Evolutionary conservation across 1,284 basidiomycete genomes (phyloP).

Genomic region (Testicularia cyperi): DNA sequence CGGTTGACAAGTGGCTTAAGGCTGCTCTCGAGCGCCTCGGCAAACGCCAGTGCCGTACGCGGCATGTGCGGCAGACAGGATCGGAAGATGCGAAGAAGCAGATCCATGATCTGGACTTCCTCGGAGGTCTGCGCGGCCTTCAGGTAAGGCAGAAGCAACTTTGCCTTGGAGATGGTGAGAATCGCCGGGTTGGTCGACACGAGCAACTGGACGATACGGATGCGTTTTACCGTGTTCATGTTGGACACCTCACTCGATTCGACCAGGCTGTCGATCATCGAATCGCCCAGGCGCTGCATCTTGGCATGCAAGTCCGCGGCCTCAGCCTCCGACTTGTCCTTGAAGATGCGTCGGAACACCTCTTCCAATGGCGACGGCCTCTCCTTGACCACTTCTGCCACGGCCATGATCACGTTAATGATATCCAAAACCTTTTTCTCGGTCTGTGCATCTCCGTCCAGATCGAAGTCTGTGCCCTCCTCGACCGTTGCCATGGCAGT

Average conservation of each 20-base stretch:
- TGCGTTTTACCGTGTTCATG: constrained; percentile 54
- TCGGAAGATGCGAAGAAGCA: constrained; percentile 75
- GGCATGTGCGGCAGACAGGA: constrained; percentile 77
- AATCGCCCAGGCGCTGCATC: constrained; percentile 76
- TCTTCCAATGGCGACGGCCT: constrained; percentile 80
- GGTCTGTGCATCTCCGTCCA: too few species aligned
- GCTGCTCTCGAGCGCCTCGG: constrained; percentile 77
- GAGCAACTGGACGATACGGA: constrained; percentile 80
- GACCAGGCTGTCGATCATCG: constrained; percentile 79
- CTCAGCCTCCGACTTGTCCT: constrained; percentile 37
- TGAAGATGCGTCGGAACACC: constrained; percentile 67
- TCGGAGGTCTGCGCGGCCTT: constrained; percentile 77
- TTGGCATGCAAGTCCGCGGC: constrained; percentile 65
- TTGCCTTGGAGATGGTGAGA: constrained; percentile 76
- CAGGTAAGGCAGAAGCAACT: constrained; percentile 79
- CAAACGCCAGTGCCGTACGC: constrained; percentile 68
- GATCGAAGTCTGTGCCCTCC: too few species aligned
- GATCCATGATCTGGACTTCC: constrained; percentile 67
- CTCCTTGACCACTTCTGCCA: constrained; percentile 77
- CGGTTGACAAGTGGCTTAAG: constrained; percentile 79
- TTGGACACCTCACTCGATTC: constrained; percentile 74
- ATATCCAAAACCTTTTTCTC: constrained; percentile 63
- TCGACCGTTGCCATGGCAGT: too few species aligned
- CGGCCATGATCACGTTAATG: constrained; percentile 76
- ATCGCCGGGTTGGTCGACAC: constrained; percentile 76